phyloP scores from a whole-genome alignment of 768 basidiomycete species.

The Rossbeevera mucosa region DNA sequence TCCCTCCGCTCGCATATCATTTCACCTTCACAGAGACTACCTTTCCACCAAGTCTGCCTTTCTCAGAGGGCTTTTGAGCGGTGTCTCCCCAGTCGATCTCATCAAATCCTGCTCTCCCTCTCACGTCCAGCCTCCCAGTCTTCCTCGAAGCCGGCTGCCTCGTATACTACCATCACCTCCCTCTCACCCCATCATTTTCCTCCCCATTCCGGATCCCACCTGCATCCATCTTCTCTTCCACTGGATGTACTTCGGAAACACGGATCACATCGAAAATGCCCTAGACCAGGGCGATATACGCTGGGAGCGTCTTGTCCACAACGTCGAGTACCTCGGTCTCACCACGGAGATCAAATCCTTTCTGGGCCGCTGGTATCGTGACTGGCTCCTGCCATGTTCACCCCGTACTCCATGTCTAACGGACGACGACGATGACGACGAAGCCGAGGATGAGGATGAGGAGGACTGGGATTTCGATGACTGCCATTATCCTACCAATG shows the following conservation, averaged over 20 bases:
- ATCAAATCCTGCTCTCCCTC: constrained; percentile 30
- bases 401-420: constrained; percentile 22
- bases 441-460: constrained; percentile 28
- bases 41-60: constrained; percentile 79
- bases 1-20: constrained; percentile 56
- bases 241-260: constrained; percentile 80
- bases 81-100: constrained; percentile 57
- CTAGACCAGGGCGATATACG: constrained; percentile 60
- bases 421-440: constrained; percentile 22
- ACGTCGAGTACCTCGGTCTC: constrained; percentile 84
- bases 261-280: constrained; percentile 58
- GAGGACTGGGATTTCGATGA: constrained; percentile 28
- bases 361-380: constrained; percentile 69
- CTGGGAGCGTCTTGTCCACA: constrained; percentile 86
- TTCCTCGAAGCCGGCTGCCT: constrained; percentile 55
- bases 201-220: constrained; percentile 69
- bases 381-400: constrained; percentile 48
- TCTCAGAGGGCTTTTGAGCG: constrained; percentile 66
- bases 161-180: constrained; percentile 59
- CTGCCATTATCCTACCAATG: constrained; percentile 24
- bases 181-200: constrained; percentile 63
- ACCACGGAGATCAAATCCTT: constrained; percentile 72
- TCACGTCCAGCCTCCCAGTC: constrained; percentile 8
- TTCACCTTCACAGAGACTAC: constrained; percentile 74
- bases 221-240: constrained; percentile 71